These are phyloP conservation scores for Trametes meyenii DNA, from an alignment of 768 basidiomycete species.

Conservation along the genomic window DNA sequence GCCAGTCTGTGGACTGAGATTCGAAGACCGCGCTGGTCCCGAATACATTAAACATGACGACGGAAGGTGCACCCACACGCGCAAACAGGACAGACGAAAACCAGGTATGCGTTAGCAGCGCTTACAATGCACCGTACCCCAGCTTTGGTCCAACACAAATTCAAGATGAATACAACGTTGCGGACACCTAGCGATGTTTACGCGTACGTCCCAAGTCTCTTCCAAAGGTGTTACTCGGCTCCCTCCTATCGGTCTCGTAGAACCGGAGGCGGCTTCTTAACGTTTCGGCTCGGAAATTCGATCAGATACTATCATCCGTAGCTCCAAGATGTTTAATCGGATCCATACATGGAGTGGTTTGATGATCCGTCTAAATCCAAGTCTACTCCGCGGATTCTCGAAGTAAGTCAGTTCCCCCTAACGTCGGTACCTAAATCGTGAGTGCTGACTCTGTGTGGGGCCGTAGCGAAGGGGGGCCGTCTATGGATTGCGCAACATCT, in stretches of 20 bases:
- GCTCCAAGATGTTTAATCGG: neutral
- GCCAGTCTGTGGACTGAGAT: too few relatives aligned
- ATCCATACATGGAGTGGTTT: neutral
- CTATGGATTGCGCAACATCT: neutral
- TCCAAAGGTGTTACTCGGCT: neutral
- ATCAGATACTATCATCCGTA: neutral
- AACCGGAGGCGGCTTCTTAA: neutral
- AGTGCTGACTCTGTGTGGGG: slow-evolving; percentile 17
- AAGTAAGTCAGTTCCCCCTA: neutral
- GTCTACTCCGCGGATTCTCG: neutral
- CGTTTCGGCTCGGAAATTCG: neutral
- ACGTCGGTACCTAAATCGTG: neutral
- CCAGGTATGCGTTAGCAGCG: neutral
- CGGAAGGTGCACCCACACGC: neutral
- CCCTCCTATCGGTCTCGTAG: neutral
- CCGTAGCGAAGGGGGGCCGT: neutral
- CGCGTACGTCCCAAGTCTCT: neutral
- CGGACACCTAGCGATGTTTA: neutral
- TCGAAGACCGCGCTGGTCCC: too few relatives aligned
- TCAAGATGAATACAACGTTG: neutral
- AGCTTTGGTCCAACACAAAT: too few relatives aligned
- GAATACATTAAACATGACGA: neutral
- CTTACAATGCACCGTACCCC: neutral
- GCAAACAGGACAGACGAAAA: neutral
- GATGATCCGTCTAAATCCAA: neutral